phyloP scores from a whole-genome alignment of 2,329 filamentous ascomycete species.

The Fusarium sp. region DNA sequence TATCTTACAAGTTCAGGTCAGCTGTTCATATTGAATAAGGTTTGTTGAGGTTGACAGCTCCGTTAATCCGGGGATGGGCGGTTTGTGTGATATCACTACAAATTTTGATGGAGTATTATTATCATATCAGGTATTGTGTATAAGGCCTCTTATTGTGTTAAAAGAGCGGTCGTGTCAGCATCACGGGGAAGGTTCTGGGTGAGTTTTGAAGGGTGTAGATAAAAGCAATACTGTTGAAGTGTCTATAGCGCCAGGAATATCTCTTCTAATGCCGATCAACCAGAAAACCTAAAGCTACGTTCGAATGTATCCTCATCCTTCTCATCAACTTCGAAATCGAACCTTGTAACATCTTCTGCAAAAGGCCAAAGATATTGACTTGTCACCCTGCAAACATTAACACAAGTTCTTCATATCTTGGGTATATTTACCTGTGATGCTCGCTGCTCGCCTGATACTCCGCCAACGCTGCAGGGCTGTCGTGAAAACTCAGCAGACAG shows the following conservation, averaged over 20 bases:
- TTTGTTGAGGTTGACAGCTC: too few relatives aligned
- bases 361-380: conserved; percentile 65
- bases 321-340: conserved; percentile 66
- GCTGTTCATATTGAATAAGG: too few relatives aligned
- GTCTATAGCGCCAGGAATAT: too few relatives aligned
- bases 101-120: too few relatives aligned
- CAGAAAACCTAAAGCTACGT: conserved; percentile 20
- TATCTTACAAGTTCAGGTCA: too few relatives aligned
- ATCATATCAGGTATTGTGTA: too few relatives aligned
- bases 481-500: conserved; percentile 65
- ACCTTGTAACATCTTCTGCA: conserved; percentile 65
- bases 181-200: too few relatives aligned
- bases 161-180: too few relatives aligned
- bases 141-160: too few relatives aligned
- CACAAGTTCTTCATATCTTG: accelerated
- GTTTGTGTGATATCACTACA: too few relatives aligned
- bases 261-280: background rate
- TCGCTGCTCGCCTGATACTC: conserved; percentile 67
- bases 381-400: conserved; percentile 59
- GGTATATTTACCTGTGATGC: conserved; percentile 59
- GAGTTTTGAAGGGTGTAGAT: too few relatives aligned
- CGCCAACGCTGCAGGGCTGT: conserved; percentile 59
- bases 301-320: conserved; percentile 53
- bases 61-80: too few relatives aligned
- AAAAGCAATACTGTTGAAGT: background rate